These are phyloP conservation scores for Boletus sp. DNA, from an alignment of 768 basidiomycete genomes.

Conservation along the genomic window DNA sequence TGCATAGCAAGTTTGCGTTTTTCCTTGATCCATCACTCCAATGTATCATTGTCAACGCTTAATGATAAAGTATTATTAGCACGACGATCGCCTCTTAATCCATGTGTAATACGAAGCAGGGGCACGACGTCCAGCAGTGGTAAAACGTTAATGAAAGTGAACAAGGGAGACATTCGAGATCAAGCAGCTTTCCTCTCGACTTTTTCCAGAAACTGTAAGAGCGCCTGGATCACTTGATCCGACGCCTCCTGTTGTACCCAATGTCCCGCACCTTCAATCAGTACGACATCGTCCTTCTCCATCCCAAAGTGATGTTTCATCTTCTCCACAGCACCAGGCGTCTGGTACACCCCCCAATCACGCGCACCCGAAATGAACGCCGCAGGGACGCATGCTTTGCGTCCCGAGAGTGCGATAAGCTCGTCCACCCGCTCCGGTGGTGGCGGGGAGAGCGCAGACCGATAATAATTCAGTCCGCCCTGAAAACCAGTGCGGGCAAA, in stretches of 20 bases:
- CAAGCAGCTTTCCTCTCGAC: constrained; percentile 5
- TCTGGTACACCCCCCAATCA: constrained; percentile 64
- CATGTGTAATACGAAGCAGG: constrained; percentile 14
- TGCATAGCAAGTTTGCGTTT: constrained; percentile 19
- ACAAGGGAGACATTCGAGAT: neutral
- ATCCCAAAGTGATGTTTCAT: constrained; percentile 40
- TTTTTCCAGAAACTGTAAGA: constrained; percentile 42
- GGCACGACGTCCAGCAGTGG: neutral
- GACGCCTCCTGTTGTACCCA: constrained; percentile 63
- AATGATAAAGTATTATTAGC: constrained; percentile 19
- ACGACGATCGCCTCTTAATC: constrained; percentile 8
- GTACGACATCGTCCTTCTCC: constrained; percentile 44
- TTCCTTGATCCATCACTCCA: constrained; percentile 18
- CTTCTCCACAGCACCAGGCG: constrained; percentile 44
- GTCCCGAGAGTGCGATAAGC: constrained; percentile 44
- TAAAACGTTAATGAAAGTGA: neutral
- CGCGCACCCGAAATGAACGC: constrained; percentile 55
- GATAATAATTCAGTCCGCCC: constrained; percentile 61
- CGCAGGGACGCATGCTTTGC: constrained; percentile 48
- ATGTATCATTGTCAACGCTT: constrained; percentile 23
- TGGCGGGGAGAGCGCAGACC: constrained; percentile 33
- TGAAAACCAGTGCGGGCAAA: constrained; percentile 58
- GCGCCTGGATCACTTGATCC: constrained; percentile 38
- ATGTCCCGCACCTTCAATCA: constrained; percentile 58
- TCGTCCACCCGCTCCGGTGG: constrained; percentile 39